Conservation (phyloP, 2,329 filamentous ascomycete species). For the Emergomyces africanus region DNA sequence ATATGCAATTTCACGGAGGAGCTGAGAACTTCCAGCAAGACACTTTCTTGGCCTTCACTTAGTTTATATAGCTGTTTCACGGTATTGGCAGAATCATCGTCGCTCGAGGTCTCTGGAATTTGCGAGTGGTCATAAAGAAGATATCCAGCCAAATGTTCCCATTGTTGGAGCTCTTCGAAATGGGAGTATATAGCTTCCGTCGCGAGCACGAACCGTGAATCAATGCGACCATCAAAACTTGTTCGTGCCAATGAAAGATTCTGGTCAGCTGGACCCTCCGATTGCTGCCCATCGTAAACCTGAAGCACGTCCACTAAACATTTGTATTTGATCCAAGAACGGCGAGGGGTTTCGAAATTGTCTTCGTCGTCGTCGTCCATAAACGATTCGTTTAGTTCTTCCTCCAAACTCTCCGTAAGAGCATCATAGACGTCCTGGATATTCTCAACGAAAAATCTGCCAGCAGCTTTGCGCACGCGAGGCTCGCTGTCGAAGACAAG, state of each 20-base stretch:
- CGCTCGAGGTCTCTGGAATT: slow-evolving; percentile 40
- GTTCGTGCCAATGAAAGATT: slow-evolving; percentile 16
- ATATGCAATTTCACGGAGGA: slow-evolving; percentile 67
- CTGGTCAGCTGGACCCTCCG: slow-evolving; percentile 18
- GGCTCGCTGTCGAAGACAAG: slow-evolving; percentile 81
- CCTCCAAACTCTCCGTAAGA: slow-evolving; percentile 73
- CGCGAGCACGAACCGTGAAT: slow-evolving; percentile 75
- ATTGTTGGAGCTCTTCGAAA: slow-evolving; percentile 66
- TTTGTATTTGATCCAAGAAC: slow-evolving; percentile 85
- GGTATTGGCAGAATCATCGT: slow-evolving; percentile 46
- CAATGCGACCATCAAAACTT: slow-evolving; percentile 49
- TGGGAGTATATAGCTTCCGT: slow-evolving; percentile 76
- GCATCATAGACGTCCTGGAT: slow-evolving; percentile 69
- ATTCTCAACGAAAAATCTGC: slow-evolving; percentile 79
- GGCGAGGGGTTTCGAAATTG: slow-evolving; percentile 61
- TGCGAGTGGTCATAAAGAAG: slow-evolving; percentile 81
- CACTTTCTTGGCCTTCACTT: slow-evolving; percentile 62
- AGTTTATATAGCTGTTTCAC: slow-evolving; percentile 64
- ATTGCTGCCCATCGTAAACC: slow-evolving; percentile 59
- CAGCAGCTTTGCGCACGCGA: slow-evolving; percentile 75
- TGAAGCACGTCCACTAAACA: slow-evolving; percentile 73
- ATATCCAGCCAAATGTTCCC: slow-evolving; percentile 82
- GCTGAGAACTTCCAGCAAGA: slow-evolving; percentile 77
- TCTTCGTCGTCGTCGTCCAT: slow-evolving; percentile 53
- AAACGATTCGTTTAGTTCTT: slow-evolving; percentile 63